phyloP scores from a whole-genome alignment of 306 rosid species.

The Erythrophleum fordii region DNA sequence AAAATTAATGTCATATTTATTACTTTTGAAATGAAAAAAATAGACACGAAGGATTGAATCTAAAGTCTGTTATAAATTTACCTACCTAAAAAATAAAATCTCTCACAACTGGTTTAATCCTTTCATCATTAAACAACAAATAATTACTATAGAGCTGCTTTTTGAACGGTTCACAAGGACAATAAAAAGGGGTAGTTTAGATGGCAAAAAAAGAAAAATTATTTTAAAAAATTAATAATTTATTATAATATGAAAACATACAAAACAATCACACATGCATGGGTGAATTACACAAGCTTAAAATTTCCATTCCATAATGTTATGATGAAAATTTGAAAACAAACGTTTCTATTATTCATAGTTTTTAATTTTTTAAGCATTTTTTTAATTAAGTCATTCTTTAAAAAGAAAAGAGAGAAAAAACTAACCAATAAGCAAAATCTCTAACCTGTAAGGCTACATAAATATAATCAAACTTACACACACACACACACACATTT shows the following conservation, averaged over 20 bases:
- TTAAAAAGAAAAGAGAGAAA: background rate
- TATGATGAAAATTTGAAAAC: background rate
- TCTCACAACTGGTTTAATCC: background rate
- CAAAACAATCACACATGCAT: background rate
- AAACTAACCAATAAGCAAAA: background rate
- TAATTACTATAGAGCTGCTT: background rate
- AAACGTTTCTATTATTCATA: background rate
- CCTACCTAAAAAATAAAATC: background rate
- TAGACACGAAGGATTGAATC: too few relatives aligned
- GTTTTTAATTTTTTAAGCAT: background rate
- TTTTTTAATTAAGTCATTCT: background rate
- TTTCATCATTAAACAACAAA: background rate
- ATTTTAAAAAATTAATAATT: background rate
- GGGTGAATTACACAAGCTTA: background rate
- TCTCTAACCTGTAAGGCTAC: background rate
- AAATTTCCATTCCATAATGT: background rate
- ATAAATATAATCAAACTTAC: background rate
- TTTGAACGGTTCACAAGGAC: background rate
- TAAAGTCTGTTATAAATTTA: background rate
- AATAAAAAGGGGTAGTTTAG: background rate
- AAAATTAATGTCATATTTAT: too few relatives aligned
- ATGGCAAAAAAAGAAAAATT: background rate
- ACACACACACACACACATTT: too few relatives aligned
- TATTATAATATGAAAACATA: background rate
- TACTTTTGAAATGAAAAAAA: background rate